A percentile compares a stretch with the other conserved stretches of the same genome.
phyloP scores from a whole-genome alignment of 805 yeast species.

The Torulaspora gathmanii region DNA sequence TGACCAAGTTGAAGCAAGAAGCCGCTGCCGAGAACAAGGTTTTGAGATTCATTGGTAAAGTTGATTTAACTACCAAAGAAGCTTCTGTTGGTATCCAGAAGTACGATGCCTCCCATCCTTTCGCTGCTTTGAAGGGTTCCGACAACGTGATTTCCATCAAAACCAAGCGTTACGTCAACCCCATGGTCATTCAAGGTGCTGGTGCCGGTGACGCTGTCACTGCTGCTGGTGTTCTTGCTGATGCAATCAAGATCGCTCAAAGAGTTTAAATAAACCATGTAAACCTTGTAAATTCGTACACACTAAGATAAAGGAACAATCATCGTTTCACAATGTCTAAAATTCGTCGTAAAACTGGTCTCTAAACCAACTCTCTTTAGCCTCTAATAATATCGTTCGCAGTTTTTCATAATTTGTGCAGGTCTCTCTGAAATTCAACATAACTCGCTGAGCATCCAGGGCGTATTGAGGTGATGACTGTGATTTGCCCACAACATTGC shows the following conservation, averaged over 20 bases:
- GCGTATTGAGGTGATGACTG: constrained; percentile 35
- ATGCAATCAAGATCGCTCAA: constrained; percentile 85
- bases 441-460: constrained; percentile 66
- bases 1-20: constrained; percentile 69
- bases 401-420: constrained; percentile 52
- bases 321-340: not conserved
- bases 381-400: constrained; percentile 53
- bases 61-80: constrained; percentile 64
- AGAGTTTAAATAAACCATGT: constrained; percentile 43
- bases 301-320: not conserved
- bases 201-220: constrained; percentile 82
- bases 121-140: constrained; percentile 91
- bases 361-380: constrained; percentile 45
- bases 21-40: constrained; percentile 85
- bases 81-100: constrained; percentile 86
- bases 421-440: constrained; percentile 59
- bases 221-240: constrained; percentile 91
- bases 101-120: constrained; percentile 86
- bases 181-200: constrained; percentile 95
- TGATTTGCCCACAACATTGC: constrained; percentile 31
- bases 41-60: constrained; percentile 87
- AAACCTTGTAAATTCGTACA: not conserved
- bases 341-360: constrained; percentile 33
- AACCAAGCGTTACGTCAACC: constrained; percentile 88
- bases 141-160: constrained; percentile 92